Base-by-base conservation (phyloP, 306 rosid species). In the Cucurbita ficifolia region DNA sequence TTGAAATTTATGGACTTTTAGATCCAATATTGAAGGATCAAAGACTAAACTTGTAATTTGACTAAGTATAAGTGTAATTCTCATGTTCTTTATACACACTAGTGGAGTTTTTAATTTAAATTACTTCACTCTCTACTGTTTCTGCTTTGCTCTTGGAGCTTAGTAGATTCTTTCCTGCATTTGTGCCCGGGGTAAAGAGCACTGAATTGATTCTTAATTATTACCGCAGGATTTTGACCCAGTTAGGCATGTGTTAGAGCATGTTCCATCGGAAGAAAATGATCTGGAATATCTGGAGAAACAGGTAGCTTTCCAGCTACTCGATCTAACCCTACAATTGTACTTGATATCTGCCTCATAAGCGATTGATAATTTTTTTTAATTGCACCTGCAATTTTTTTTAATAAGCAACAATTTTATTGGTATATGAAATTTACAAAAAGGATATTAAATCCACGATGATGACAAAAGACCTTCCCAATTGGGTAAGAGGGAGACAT, bases 151-250 rank as follows among this genome's bases (percentile, higher is more conserved):
- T 18, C 13, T 43, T 67, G 53, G 38, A 67, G 12, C 73, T 45
- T 46, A 6, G 73, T 68, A 7, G n/a, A 43, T 45, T 65, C 49
- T 43, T 67, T 43, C 56, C 7, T 12, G 4, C 18, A 64, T 5
- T 39, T 62, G 70, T 62, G 48, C 53, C 51, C 3, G 64, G 3
- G 19, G 40, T 3, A 24, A 45, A 29, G 58, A 49, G 29, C 50
- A 56, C 19, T 33, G 19, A 29, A 50, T 29, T 24, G 39, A 29
- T 70, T 51, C 39, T 70, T 16, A 24, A 70, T 49, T 70, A 5
- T 49, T 49, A 13, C 45, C 81, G 86, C 97, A 91, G 97, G 92
- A 88, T 19, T 91, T 95, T 51, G 97, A 95, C 84, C 96, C 99
- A 43, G 84, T 95, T 58, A 83, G 84, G 79, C 90, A 91, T 85